These are phyloP conservation scores for Pholiota adiposa DNA, from an alignment of 1,284 basidiomycete species.

Conservation along the genomic window DNA sequence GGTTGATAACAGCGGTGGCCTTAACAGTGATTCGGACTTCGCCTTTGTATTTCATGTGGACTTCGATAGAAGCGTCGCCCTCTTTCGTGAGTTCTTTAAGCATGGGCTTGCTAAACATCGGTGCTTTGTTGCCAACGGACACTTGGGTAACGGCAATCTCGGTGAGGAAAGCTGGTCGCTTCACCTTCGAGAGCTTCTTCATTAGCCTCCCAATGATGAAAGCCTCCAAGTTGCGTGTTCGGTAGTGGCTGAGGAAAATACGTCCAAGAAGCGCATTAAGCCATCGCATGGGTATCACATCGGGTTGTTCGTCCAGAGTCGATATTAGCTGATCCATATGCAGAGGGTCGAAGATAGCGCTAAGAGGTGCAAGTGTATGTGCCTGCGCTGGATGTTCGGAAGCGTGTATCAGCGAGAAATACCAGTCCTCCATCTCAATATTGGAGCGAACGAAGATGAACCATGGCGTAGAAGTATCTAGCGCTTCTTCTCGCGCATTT, in stretches of 20 bases:
- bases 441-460: conserved; percentile 88
- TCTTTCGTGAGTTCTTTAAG: conserved; percentile 93
- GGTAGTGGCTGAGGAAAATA: conserved; percentile 91
- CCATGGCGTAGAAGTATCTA: conserved; percentile 70
- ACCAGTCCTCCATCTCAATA: conserved; percentile 96
- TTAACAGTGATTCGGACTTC: conserved; percentile 89
- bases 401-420: conserved; percentile 82
- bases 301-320: conserved; percentile 89
- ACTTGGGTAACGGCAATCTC: conserved; percentile 90
- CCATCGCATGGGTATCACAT: conserved; percentile 97
- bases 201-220: conserved; percentile 90
- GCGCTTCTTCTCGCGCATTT: conserved; percentile 51
- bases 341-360: conserved; percentile 68
- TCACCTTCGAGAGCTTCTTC: conserved; percentile 92
- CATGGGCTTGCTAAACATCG: conserved; percentile 93
- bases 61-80: conserved; percentile 90
- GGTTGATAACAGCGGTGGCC: conserved; percentile 85
- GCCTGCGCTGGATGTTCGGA: conserved; percentile 63
- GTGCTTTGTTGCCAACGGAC: conserved; percentile 83
- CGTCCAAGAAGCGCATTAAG: conserved; percentile 93
- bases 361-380: conserved; percentile 58
- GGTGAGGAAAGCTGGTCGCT: conserved; percentile 84
- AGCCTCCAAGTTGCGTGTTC: conserved; percentile 79
- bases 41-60: conserved; percentile 83
- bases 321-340: conserved; percentile 89